phyloP scores from a whole-genome alignment of 192 early-diverging fungal species.

The Piromyces finnis region DNA sequence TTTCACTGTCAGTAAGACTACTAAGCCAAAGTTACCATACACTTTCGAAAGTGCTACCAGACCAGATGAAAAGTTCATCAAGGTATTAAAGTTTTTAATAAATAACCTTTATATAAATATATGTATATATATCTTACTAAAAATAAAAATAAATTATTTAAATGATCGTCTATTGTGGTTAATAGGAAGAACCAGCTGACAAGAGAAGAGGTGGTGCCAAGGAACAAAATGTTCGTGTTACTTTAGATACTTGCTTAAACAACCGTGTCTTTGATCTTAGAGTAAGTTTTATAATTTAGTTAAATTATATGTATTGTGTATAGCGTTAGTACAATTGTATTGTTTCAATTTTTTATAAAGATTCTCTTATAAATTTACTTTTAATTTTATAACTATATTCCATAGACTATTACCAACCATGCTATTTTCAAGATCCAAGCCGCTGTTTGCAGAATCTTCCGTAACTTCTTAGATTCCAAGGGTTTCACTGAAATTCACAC shows the following conservation, averaged over 20 bases:
- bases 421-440: constrained; percentile 95
- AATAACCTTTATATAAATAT: too few relatives aligned
- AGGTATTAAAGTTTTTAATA: constrained; percentile 58
- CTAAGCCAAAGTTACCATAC: constrained; percentile 61
- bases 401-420: constrained; percentile 80
- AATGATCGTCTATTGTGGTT: too few relatives aligned
- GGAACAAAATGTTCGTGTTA: constrained; percentile 51
- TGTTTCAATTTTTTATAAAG: too few relatives aligned
- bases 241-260: constrained; percentile 82
- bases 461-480: constrained; percentile 69
- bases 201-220: constrained; percentile 10
- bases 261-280: constrained; percentile 86
- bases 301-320: too few relatives aligned
- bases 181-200: constrained; percentile 3
- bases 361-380: too few relatives aligned
- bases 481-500: constrained; percentile 93
- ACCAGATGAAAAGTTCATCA: constrained; percentile 33
- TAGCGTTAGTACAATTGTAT: too few relatives aligned
- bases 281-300: constrained; percentile 28
- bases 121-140: too few relatives aligned
- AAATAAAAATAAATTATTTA: too few relatives aligned
- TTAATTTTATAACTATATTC: too few relatives aligned
- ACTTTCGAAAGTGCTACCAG: constrained; percentile 78
- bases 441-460: constrained; percentile 83
- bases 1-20: constrained; percentile 52